Evolutionary conservation across 2,329 filamentous ascomycete species (phyloP), one percentile per base, ranked within the genome.

Genomic region (Aschersonia sp.): DNA sequence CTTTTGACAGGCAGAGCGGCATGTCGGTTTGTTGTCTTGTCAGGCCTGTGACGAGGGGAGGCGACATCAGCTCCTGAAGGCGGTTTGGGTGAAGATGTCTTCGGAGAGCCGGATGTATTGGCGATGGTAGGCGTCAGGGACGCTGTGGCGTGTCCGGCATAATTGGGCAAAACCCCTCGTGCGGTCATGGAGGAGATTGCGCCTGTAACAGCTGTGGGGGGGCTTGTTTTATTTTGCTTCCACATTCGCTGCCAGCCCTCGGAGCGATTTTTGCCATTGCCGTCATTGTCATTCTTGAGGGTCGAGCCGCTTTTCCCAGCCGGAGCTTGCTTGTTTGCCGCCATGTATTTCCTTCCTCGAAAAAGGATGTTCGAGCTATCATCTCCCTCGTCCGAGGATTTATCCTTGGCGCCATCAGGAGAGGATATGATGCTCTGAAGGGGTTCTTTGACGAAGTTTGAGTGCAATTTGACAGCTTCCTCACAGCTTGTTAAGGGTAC

Each of bases 121-220:
- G 63, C 66, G 44, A 70, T 66, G 29, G 67, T 57, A 12, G 71
- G 71, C 8, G 65, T 61, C 22, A 74, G 61, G 44, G 70, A 75
- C 29, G 73, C 72, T 8, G 72, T 70, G 29, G 73, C 73, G 54
- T 76, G 63, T 14, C 73, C 73, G 8, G 65, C 58, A 48, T 73
- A 76, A 33, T 75, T 71, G 12, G 73, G 75, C 43, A 78, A 59
- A 42, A 72, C 67, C n/a, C 73, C 75, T 31, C 70, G 72, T 6
- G 70, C 74, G 10, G 72, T 77, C 43, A 69, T 71, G 4, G 74
- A 71, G 3, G 73, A 74, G 44, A 78, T 60, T 8, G 72, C 63
- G 45, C 73, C 64, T 9, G 70, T 69, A 43, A 70, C 61, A 6
- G 60, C 68, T 43, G 62, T 62, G 43, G 64, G 22, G 22, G 22